A percentile compares a stretch with the other conserved stretches of the same genome.
Conservation (phyloP, 805 yeast species). For the Ogataea populi-albae region DNA sequence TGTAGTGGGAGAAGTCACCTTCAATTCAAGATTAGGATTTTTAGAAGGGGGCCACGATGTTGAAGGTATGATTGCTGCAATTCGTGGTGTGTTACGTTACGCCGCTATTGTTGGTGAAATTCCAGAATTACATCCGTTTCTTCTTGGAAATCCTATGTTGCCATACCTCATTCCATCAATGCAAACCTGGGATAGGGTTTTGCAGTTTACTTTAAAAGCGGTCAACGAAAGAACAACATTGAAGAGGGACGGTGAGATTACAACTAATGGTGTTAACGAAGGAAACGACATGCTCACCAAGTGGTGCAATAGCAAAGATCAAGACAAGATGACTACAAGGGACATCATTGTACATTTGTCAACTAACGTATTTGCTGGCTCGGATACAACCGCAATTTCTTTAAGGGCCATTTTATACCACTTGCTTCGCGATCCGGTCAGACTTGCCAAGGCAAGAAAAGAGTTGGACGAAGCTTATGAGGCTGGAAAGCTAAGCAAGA, state of each 20-base stretch:
- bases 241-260: slow-evolving; percentile 17
- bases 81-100: slow-evolving; percentile 16
- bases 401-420: slow-evolving; percentile 42
- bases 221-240: slow-evolving; percentile 14
- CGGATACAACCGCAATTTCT: slow-evolving; percentile 42
- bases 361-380: slow-evolving; percentile 46
- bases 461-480: slow-evolving; percentile 31
- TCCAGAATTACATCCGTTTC: slow-evolving; percentile 16
- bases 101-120: slow-evolving; percentile 15
- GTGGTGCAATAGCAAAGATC: slow-evolving; percentile 18
- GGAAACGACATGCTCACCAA: slow-evolving; percentile 18
- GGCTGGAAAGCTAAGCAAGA: slow-evolving; percentile 32
- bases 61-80: slow-evolving; percentile 14
- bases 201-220: slow-evolving; percentile 14
- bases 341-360: slow-evolving; percentile 19
- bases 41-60: slow-evolving; percentile 16
- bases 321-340: slow-evolving; percentile 18
- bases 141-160: slow-evolving; percentile 16
- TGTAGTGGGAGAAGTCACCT: slow-evolving; percentile 19
- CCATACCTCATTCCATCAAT: slow-evolving; percentile 16
- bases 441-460: slow-evolving; percentile 28
- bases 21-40: slow-evolving; percentile 15
- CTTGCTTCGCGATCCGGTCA: slow-evolving; percentile 31
- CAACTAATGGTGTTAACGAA: slow-evolving; percentile 14
- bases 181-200: slow-evolving; percentile 19